Base-by-base conservation (phyloP, 2,329 filamentous ascomycete genomes). In the Neonectria neomacrospora region DNA sequence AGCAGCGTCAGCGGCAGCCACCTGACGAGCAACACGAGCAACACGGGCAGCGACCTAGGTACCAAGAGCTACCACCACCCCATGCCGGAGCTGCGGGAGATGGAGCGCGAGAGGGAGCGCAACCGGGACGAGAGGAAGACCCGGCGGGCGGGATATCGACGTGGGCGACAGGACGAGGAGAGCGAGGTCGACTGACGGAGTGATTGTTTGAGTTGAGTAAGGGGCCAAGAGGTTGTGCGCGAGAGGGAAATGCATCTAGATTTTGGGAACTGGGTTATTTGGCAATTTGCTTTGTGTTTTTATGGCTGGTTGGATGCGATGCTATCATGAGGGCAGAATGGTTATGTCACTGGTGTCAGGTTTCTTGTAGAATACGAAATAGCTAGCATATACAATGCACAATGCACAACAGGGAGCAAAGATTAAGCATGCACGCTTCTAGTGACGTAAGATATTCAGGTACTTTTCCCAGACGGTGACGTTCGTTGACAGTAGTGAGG, bases 61-160 rank as follows among this genome's bases (percentile, higher is more conserved):
- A 87, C 85, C 68, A 88, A 87, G 80, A 82, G 84, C 39, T 88
- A 88, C 71, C 80, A 80, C 67, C 85, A 87, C 68, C 76, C 82
- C 39, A 85, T 87, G 73, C 86, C 86, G 2, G 85, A 86, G 66
- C 73, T 86, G 67, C 79, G 64, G 69, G 76, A 77, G 71, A 63
- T 76, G 64, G 67, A 77, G 70, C 64, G 75, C 64, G 67, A 73
- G 65, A 72, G 70, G 68, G 73, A 76, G 67, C 66, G 76, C 23
- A 71, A 75, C 30, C 68, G 77, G 47, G 76, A 78, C 67, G 78
- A 79, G 70, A 71, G 77, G 55, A 73, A 75, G 66, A 75, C 75
- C n/a, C 63, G 75, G 53, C 69, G 77, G 44, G 75, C 73, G 10
- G 79, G 76, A 2, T 78, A 78, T 37, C 69, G 76, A 45, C 72